Conservation (phyloP, 345 rosid species). For the Sisymbrium irio region DNA sequence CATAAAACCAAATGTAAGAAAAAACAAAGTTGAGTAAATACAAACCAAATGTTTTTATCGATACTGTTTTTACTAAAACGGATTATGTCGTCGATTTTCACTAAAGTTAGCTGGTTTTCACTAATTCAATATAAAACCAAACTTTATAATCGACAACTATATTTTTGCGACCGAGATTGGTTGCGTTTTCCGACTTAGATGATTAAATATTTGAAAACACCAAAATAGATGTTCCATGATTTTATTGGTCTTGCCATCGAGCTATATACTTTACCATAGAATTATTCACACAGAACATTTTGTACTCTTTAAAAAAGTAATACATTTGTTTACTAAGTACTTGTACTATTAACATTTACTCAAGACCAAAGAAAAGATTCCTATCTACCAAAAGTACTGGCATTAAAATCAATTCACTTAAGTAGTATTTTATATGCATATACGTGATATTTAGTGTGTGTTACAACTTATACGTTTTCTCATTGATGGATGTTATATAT, state of each 20-base stretch:
- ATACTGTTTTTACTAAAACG: not conserved
- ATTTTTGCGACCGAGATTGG: too few species aligned
- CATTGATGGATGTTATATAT: not conserved
- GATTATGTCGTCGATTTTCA: not conserved
- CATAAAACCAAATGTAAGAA: too few species aligned
- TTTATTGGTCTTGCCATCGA: too few species aligned
- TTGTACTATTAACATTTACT: not conserved
- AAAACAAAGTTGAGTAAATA: too few species aligned
- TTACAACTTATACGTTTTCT: not conserved
- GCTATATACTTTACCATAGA: not conserved
- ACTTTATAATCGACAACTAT: not conserved
- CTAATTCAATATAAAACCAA: not conserved
- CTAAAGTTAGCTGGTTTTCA: not conserved
- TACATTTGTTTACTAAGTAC: not conserved
- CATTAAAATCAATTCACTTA: not conserved
- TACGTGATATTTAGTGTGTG: not conserved
- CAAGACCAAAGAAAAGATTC: not conserved
- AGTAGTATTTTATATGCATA: not conserved
- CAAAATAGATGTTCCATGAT: not conserved
- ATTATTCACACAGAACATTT: not conserved
- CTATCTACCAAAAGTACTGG: not conserved
- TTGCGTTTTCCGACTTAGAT: not conserved
- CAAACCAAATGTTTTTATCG: not conserved
- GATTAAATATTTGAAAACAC: not conserved
- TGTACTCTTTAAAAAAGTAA: too few species aligned